These are phyloP conservation scores for Yamadazyma triangularis DNA, from an alignment of 1,139 yeast genomes.

Conservation along the genomic window DNA sequence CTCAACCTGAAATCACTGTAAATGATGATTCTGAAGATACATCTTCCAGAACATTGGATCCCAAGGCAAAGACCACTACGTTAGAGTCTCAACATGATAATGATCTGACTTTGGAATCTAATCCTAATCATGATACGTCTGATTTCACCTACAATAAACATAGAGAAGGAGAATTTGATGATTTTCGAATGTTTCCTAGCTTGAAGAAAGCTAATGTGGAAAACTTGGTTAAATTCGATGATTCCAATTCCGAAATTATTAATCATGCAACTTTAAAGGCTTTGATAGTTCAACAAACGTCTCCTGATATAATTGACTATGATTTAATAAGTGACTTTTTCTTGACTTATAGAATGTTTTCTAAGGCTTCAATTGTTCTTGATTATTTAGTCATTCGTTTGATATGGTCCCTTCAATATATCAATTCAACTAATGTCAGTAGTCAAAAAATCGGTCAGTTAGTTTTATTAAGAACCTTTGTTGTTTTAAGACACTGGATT, in stretches of 20 bases:
- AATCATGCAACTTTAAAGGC: slow-evolving; percentile 47
- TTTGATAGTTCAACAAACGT: slow-evolving; percentile 68
- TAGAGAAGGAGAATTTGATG: slow-evolving; percentile 41
- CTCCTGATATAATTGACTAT: slow-evolving; percentile 77
- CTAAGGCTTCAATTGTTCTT: slow-evolving; percentile 54
- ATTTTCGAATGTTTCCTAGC: slow-evolving; percentile 31
- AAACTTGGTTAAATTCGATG: slow-evolving; percentile 34
- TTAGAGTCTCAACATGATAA: background rate
- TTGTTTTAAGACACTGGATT: slow-evolving; percentile 84
- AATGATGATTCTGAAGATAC: background rate
- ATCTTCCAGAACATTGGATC: background rate
- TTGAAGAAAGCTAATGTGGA: slow-evolving; percentile 16
- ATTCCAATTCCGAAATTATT: slow-evolving; percentile 26
- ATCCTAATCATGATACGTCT: background rate
- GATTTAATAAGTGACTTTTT: slow-evolving; percentile 79
- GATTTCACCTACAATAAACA: slow-evolving; percentile 29
- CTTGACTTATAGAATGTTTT: slow-evolving; percentile 72
- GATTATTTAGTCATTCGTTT: slow-evolving; percentile 60
- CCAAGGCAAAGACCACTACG: background rate
- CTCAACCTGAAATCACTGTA: no score
- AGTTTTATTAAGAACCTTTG: slow-evolving; percentile 80
- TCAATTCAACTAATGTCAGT: slow-evolving; percentile 26
- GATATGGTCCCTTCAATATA: slow-evolving; percentile 64
- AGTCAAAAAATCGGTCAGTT: slow-evolving; percentile 56
- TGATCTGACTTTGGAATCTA: background rate